Base-by-base conservation (phyloP, 2,329 filamentous ascomycete genomes). In the Didymella exigua region DNA sequence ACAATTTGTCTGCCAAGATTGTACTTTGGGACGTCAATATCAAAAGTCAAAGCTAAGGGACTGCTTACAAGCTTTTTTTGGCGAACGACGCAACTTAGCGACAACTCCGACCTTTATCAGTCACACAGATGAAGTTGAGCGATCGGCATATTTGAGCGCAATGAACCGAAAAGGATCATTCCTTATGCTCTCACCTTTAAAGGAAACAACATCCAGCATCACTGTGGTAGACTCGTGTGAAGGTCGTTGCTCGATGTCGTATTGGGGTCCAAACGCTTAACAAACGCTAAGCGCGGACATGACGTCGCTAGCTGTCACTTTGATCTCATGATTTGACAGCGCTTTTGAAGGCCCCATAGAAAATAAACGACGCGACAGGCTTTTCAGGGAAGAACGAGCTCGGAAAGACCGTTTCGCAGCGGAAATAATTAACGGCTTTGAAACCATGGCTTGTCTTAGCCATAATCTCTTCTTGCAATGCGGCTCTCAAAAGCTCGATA, bases 381-480 rank as follows among this genome's bases (percentile, higher is more conserved):
- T 27, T 27, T n/a, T 27, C 43, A 36, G 19, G 21, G 21, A 36
- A 9, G 11, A 34, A 36, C 11, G 27, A 36, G 30, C 43, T 24
- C n/a, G 8, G n/a, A 36, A 23, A 36, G 19, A 30, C n/a, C 21
- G 11, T 9, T n/a, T 49, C 21, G 65, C 4, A 66, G 61, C 34
- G 66, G 68, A 38, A 65, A 70, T 13, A 31, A 5, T 31, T n/a
- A n/a, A n/a, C n/a, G n/a, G 30, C 30, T 16, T 31, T n/a, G 30
- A n/a, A n/a, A 7, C 13, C 14, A 31, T 31, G 30, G 30, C 30
- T 5, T 16, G 3, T 60, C 48, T 5, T 60, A 48, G 4, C 48
- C 47, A 11, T 13, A 54, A 33, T 56, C 49, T 11, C 36, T 45
- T 44, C 57, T n/a, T 44, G 51, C 11, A 48, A 37, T 37, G 51